A percentile compares a stretch with the other conserved stretches of the same genome.
Conservation (phyloP, 106 monocot genomes). For the Allium fistulosum region DNA sequence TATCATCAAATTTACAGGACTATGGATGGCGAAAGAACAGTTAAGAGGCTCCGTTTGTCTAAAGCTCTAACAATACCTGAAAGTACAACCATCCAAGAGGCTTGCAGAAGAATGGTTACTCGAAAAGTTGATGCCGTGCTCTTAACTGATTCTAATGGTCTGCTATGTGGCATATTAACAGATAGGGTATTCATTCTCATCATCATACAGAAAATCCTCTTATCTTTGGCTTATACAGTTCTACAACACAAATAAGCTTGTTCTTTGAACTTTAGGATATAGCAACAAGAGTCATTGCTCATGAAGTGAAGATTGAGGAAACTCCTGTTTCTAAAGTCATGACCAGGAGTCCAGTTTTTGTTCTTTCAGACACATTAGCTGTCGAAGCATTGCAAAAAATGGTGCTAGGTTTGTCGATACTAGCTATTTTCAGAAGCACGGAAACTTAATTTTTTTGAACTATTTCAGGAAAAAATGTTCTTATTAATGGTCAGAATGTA, state of each 20-base stretch:
- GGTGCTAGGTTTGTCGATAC: conserved; percentile 39
- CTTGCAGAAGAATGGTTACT: conserved; percentile 63
- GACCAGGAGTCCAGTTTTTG: conserved; percentile 64
- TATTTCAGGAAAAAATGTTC: no score
- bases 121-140: conserved; percentile 58
- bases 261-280: conserved; percentile 27
- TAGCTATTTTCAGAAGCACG: no score
- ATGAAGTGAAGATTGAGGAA: conserved; percentile 26
- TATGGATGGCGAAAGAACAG: conserved; percentile 24
- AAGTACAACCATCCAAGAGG: conserved; percentile 45
- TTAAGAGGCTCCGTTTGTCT: conserved; percentile 45
- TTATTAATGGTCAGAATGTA: no score
- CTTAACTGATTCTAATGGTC: conserved; percentile 61
- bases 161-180: conserved; percentile 69
- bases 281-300: conserved; percentile 21
- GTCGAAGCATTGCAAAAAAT: conserved; percentile 80
- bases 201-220: not conserved
- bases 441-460: no score
- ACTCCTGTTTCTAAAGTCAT: conserved; percentile 50
- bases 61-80: conserved; percentile 75
- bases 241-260: not conserved
- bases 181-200: conserved; percentile 34
- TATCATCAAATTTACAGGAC: conserved; percentile 9
- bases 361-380: conserved; percentile 67
- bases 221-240: not conserved